Evolutionary conservation across 805 yeast species (phyloP).

Genomic region (Sungouiella blattae): DNA sequence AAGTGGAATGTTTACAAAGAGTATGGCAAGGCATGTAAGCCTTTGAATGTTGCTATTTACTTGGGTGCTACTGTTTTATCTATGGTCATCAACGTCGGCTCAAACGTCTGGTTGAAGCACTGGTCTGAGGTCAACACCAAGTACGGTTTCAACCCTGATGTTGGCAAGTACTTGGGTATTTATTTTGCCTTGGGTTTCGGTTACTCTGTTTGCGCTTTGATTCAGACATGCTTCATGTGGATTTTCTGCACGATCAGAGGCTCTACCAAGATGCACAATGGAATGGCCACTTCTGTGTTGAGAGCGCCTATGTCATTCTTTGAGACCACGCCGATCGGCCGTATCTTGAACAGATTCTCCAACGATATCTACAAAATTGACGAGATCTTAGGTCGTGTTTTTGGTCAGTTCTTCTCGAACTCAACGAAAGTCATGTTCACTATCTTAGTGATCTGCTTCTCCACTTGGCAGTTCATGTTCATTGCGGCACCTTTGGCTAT

Average conservation of each 20-base stretch:
- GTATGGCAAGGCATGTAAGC: slow-evolving; percentile 86
- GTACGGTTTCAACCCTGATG: slow-evolving; percentile 66
- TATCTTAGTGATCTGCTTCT: slow-evolving; percentile 69
- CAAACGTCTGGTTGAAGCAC: slow-evolving; percentile 91
- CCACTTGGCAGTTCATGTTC: slow-evolving; percentile 84
- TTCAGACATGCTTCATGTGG: slow-evolving; percentile 71
- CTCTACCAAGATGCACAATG: slow-evolving; percentile 69
- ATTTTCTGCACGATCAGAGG: slow-evolving; percentile 80
- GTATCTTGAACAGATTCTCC: slow-evolving; percentile 86
- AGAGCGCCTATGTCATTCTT: slow-evolving; percentile 94
- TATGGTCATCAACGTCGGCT: slow-evolving; percentile 58
- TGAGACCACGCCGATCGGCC: slow-evolving; percentile 93
- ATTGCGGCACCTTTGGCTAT: slow-evolving; percentile 66
- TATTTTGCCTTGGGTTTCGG: slow-evolving; percentile 74
- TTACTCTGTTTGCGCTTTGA: slow-evolving; percentile 56
- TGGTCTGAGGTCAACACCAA: slow-evolving; percentile 91
- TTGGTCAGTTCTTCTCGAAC: slow-evolving; percentile 64
- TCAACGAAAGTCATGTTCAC: slow-evolving; percentile 68
- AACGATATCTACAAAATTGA: slow-evolving; percentile 88
- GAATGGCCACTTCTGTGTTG: slow-evolving; percentile 68
- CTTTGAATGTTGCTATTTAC: slow-evolving; percentile 57
- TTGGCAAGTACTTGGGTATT: slow-evolving; percentile 66
- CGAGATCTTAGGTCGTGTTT: slow-evolving; percentile 68
- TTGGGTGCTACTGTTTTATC: slow-evolving; percentile 53
- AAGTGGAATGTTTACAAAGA: slow-evolving; percentile 79